phyloP scores from a whole-genome alignment of 495 filamentous ascomycete genomes.

The Astrothelium macrocarpum region DNA sequence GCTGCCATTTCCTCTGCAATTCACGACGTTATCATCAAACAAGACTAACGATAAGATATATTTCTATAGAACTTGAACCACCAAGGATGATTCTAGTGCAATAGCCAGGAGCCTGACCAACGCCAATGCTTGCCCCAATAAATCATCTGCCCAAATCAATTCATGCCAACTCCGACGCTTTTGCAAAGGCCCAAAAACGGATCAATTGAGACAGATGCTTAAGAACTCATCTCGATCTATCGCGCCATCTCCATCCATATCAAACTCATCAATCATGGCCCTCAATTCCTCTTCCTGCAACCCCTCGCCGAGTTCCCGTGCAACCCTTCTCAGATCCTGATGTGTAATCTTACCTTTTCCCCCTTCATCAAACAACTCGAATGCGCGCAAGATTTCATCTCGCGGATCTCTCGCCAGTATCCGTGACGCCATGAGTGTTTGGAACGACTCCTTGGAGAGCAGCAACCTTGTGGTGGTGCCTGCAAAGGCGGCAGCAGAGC shows the following conservation, averaged over 20 bases:
- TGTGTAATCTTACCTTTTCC: conserved; percentile 77
- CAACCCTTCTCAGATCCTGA: conserved; percentile 76
- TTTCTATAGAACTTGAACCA: background rate
- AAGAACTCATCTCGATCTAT: conserved; percentile 89
- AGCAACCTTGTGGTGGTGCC: conserved; percentile 43
- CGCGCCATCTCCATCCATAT: conserved; percentile 81
- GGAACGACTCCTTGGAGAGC: conserved; percentile 63
- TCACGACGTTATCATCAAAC: background rate
- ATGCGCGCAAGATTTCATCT: conserved; percentile 87
- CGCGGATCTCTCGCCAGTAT: conserved; percentile 74
- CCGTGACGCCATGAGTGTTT: conserved; percentile 66
- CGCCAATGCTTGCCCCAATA: background rate
- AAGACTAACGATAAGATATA: background rate
- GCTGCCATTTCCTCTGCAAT: background rate
- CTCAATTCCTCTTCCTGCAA: conserved; percentile 84
- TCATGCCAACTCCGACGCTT: background rate
- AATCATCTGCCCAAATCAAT: background rate
- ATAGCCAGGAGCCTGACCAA: background rate
- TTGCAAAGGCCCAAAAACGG: background rate
- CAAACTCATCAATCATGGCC: conserved; percentile 99
- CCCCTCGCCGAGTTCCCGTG: conserved; percentile 80
- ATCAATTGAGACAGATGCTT: conserved; percentile 50
- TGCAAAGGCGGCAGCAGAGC: conserved; percentile 17
- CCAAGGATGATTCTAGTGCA: background rate
- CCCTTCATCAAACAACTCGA: conserved; percentile 76